These are phyloP conservation scores for Ceratocystis papillata DNA, from an alignment of 2,329 filamentous ascomycete species.

Conservation along the genomic window DNA sequence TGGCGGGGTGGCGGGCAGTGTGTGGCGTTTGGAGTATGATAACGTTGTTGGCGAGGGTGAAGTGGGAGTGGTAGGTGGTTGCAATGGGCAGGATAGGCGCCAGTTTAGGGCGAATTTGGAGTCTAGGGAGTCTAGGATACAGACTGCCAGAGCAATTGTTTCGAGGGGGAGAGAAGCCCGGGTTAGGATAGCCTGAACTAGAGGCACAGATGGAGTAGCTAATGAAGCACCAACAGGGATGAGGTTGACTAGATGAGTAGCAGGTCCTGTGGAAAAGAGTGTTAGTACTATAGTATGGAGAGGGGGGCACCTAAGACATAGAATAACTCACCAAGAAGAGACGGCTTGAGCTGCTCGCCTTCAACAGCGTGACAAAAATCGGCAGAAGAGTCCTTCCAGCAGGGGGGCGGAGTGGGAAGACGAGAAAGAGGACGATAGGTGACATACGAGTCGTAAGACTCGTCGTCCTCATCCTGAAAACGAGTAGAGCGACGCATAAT, in stretches of 20 bases:
- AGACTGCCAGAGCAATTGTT: conserved; percentile 53
- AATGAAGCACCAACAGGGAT: conserved; percentile 53
- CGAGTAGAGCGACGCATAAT: conserved; percentile 25
- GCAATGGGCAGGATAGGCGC: conserved; percentile 49
- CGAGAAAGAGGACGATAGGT: conserved; percentile 58
- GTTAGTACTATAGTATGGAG: conserved; percentile 2
- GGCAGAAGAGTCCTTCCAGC: conserved; percentile 38
- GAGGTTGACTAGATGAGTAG: conserved; percentile 55
- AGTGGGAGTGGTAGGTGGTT: conserved; percentile 24
- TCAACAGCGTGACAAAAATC: conserved; percentile 31
- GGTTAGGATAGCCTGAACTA: conserved; percentile 50
- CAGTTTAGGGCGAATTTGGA: conserved; percentile 52
- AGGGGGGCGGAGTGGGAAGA: conserved; percentile 55
- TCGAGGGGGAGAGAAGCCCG: conserved; percentile 49
- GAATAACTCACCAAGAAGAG: conserved; percentile 33
- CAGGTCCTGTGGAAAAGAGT: conserved; percentile 41
- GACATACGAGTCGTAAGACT: conserved; percentile 39
- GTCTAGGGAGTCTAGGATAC: conserved; percentile 55
- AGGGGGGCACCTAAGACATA: background rate
- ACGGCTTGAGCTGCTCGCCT: conserved; percentile 36
- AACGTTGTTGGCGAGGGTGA: conserved; percentile 8
- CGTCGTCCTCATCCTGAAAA: conserved; percentile 22
- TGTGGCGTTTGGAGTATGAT: conserved; percentile 38
- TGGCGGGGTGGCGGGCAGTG: conserved; percentile 36
- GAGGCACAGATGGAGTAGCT: conserved; percentile 44